phyloP scores from a whole-genome alignment of 805 yeast genomes.

The Myxozyma lipomycoides region DNA sequence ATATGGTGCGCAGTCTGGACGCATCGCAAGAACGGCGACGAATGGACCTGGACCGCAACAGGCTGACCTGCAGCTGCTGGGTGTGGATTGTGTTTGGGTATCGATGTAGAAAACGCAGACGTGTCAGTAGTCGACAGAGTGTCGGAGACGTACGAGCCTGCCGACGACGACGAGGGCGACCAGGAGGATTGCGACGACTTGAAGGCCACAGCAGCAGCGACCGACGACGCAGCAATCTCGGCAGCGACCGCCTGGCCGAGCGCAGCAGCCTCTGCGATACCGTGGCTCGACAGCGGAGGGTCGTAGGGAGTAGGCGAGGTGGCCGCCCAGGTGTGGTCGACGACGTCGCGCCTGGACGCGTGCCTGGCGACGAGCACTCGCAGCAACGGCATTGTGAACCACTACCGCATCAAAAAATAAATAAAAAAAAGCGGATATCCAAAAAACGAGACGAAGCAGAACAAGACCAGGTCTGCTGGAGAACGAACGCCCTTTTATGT shows the following conservation, averaged over 20 bases:
- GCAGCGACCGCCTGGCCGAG: constrained; percentile 29
- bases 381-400: not conserved
- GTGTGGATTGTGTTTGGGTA: too few species aligned
- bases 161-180: not conserved
- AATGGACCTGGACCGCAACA: constrained; percentile 29
- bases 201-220: constrained; percentile 11
- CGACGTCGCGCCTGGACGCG: constrained; percentile 37
- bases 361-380: constrained; percentile 36
- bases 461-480: too few species aligned
- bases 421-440: too few species aligned
- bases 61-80: not conserved
- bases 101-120: constrained; percentile 1
- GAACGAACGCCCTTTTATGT: too few species aligned
- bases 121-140: constrained; percentile 4
- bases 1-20: constrained; percentile 37
- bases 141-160: not conserved
- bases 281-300: constrained; percentile 37
- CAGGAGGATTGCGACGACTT: not conserved
- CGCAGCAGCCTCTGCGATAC: constrained; percentile 32
- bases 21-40: constrained; percentile 41
- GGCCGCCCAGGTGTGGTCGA: constrained; percentile 34
- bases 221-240: constrained; percentile 17
- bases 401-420: too few species aligned
- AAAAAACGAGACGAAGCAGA: too few species aligned
- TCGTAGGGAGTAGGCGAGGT: constrained; percentile 40